Evolutionary conservation across 116 monocot species (phyloP).

Genomic region (Posidonia oceanica): DNA sequence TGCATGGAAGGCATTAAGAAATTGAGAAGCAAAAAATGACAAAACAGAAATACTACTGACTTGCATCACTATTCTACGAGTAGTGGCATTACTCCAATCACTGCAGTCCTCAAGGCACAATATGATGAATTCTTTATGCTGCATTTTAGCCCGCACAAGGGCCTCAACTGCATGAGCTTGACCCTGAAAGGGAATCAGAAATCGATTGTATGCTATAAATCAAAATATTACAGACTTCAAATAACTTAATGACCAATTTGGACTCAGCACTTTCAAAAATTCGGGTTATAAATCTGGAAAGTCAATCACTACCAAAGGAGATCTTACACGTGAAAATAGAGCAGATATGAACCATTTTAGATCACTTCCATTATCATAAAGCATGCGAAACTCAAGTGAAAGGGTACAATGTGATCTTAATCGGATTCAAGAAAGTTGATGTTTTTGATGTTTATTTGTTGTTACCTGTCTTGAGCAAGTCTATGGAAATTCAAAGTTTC

Average conservation of each 20-base stretch:
- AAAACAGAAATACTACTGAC: conserved; percentile 20
- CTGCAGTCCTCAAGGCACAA: conserved; percentile 82
- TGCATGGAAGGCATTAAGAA: background rate
- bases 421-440: too few species aligned
- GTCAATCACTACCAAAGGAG: background rate
- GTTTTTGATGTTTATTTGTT: too few species aligned
- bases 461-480: too few species aligned
- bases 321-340: too few species aligned
- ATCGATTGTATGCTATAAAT: background rate
- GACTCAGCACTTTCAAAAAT: too few species aligned
- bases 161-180: conserved; percentile 78
- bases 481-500: too few species aligned
- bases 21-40: background rate
- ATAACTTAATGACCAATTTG: background rate
- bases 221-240: too few species aligned
- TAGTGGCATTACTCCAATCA: conserved; percentile 96
- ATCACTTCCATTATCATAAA: too few species aligned
- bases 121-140: conserved; percentile 73
- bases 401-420: too few species aligned
- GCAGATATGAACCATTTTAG: too few species aligned
- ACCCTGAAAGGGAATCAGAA: conserved; percentile 28
- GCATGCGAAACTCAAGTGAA: too few species aligned
- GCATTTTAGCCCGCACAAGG: conserved; percentile 82
- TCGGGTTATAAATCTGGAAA: background rate
- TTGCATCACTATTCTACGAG: conserved; percentile 77